phyloP scores from a whole-genome alignment of 352 stramenopile genomes.

The Globisporangium camurandrum region DNA sequence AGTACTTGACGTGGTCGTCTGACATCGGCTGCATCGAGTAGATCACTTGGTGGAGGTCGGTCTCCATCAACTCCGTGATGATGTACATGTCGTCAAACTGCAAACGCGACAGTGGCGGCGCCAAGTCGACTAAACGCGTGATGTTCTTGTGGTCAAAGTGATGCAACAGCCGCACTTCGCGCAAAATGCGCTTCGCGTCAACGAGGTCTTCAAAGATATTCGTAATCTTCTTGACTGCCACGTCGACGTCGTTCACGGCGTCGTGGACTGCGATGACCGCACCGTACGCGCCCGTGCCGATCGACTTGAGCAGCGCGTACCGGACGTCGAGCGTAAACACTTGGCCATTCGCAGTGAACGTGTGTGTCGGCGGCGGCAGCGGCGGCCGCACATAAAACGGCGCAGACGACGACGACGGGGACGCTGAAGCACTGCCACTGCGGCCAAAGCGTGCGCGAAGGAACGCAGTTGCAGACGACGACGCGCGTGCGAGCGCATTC shows the following conservation, averaged over 20 bases:
- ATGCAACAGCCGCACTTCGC: slow-evolving; percentile 85
- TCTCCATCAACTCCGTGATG: slow-evolving; percentile 95
- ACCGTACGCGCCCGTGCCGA: slow-evolving; percentile 85
- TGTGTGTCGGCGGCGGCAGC: slow-evolving; percentile 39
- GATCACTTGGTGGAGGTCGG: slow-evolving; percentile 94
- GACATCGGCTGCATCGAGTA: slow-evolving; percentile 90
- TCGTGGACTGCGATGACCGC: slow-evolving; percentile 86
- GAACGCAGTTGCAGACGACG: slow-evolving; percentile 10
- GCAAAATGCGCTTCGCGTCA: slow-evolving; percentile 97
- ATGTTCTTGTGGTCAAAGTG: slow-evolving; percentile 92
- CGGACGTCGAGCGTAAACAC: slow-evolving; percentile 82
- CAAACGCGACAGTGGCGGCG: slow-evolving; percentile 85
- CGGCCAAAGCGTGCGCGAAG: slow-evolving; percentile 2
- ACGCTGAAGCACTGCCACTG: neutral
- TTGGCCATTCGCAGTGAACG: slow-evolving; percentile 72
- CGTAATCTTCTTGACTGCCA: slow-evolving; percentile 94
- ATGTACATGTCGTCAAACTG: slow-evolving; percentile 96
- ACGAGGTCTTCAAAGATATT: slow-evolving; percentile 95
- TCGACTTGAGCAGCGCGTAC: slow-evolving; percentile 86
- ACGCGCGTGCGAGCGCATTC: slow-evolving; percentile 9
- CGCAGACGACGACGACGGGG: neutral
- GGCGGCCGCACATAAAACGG: slow-evolving; percentile 9
- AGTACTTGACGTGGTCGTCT: slow-evolving; percentile 83
- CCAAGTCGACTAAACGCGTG: slow-evolving; percentile 88
- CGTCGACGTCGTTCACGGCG: slow-evolving; percentile 33